Conservation (phyloP, 257 asterid species). For the Leptodermis oblonga region DNA sequence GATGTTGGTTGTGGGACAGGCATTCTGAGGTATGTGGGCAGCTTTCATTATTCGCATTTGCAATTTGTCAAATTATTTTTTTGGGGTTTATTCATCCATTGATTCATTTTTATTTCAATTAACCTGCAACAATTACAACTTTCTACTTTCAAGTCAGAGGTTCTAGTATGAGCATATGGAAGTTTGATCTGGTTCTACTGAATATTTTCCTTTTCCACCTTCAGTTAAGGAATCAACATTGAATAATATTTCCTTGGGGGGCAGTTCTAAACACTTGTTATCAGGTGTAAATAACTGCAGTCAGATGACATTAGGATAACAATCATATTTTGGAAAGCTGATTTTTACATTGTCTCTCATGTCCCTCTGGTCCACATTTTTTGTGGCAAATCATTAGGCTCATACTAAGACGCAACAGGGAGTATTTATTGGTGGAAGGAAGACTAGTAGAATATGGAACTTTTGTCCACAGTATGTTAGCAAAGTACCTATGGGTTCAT, state of each 20-base stretch:
- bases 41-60: neutral
- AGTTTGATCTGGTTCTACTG: neutral
- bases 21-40: slow-evolving; percentile 62
- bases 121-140: neutral
- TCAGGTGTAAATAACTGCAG: neutral
- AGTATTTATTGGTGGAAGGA: neutral
- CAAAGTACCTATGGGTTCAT: neutral
- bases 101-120: neutral
- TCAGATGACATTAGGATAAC: neutral
- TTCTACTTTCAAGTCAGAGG: neutral
- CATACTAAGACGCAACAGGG: neutral
- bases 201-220: too few relatives aligned
- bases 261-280: neutral
- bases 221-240: neutral
- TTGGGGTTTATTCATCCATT: neutral
- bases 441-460: neutral
- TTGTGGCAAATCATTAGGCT: neutral
- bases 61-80: neutral
- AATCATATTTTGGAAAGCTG: neutral
- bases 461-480: neutral
- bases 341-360: neutral
- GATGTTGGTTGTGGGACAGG: slow-evolving; percentile 99
- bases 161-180: neutral
- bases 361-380: neutral
- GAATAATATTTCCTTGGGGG: neutral